Percentiles rank a stretch among this genome's conserved stretches.
phyloP scores from a whole-genome alignment of 805 yeast genomes.

The Candida nonsorbophila region DNA sequence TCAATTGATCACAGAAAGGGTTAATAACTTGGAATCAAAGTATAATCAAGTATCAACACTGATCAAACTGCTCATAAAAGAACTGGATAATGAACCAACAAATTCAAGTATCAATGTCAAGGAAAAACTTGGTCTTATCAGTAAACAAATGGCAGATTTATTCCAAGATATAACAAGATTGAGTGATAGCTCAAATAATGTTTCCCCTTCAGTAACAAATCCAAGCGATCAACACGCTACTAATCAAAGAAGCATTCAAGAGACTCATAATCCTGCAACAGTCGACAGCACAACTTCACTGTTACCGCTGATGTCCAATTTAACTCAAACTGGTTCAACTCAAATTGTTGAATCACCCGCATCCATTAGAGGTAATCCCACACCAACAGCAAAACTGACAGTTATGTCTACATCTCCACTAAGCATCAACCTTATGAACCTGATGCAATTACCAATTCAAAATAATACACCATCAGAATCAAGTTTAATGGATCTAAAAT shows the following conservation, averaged over 20 bases:
- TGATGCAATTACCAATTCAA: too few relatives aligned
- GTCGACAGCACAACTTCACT: too few relatives aligned
- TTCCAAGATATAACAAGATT: slow-evolving; percentile 9
- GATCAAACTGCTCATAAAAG: slow-evolving; percentile 1
- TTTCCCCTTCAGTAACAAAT: background rate
- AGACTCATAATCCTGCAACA: too few relatives aligned
- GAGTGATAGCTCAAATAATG: slow-evolving; percentile 1
- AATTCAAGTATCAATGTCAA: slow-evolving; percentile 2
- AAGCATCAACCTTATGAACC: too few relatives aligned
- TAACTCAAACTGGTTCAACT: too few relatives aligned
- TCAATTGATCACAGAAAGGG: slow-evolving; percentile 7
- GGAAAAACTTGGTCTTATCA: slow-evolving; percentile 8
- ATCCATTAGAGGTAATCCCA: too few relatives aligned
- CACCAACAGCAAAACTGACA: too few relatives aligned
- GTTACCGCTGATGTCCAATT: too few relatives aligned
- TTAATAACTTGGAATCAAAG: slow-evolving; percentile 5
- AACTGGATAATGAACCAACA: background rate
- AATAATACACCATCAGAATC: too few relatives aligned
- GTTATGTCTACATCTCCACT: too few relatives aligned
- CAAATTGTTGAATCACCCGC: too few relatives aligned
- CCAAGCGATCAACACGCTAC: background rate
- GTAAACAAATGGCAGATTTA: slow-evolving; percentile 11
- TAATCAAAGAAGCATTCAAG: background rate
- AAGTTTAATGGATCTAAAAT: too few relatives aligned
- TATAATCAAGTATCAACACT: slow-evolving; percentile 1